Evolutionary conservation across 2,329 filamentous ascomycete genomes (phyloP).

Genomic region (Tolypocladium ophioglossoides): DNA sequence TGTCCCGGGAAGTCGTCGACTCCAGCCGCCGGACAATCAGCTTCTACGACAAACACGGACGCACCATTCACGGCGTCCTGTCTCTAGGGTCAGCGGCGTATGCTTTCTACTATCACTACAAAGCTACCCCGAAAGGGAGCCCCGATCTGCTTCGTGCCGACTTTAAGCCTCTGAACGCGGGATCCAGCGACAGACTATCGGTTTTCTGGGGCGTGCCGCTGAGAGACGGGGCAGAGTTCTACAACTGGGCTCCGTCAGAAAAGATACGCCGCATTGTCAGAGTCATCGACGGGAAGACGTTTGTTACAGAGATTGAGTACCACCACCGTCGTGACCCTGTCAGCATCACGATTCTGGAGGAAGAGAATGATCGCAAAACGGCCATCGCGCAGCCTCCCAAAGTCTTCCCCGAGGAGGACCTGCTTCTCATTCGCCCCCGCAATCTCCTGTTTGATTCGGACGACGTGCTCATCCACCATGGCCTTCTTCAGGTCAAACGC

Average conservation of each 20-base stretch:
- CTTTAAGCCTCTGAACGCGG: slow-evolving; percentile 10
- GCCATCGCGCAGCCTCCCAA: slow-evolving; percentile 12
- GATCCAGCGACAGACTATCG: slow-evolving; percentile 15
- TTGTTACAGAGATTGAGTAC: slow-evolving; percentile 21
- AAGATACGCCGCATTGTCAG: slow-evolving; percentile 23
- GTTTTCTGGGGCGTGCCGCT: slow-evolving; percentile 24
- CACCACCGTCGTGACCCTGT: slow-evolving; percentile 25
- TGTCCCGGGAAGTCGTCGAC: slow-evolving; percentile 14
- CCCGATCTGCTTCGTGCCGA: slow-evolving; percentile 22
- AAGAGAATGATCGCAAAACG: slow-evolving; percentile 8
- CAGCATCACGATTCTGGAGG: slow-evolving; percentile 18
- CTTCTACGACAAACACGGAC: slow-evolving; percentile 23
- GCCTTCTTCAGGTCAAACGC: slow-evolving; percentile 13
- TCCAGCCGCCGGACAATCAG: slow-evolving; percentile 12
- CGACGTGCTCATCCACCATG: slow-evolving; percentile 23
- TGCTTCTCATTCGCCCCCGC: slow-evolving; percentile 16
- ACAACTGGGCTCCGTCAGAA: slow-evolving; percentile 23
- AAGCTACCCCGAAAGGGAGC: slow-evolving; percentile 18
- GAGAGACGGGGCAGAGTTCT: slow-evolving; percentile 13
- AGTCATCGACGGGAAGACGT: slow-evolving; percentile 12
- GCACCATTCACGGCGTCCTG: slow-evolving; percentile 19
- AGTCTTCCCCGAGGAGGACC: slow-evolving; percentile 17
- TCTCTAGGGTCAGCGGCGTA: slow-evolving; percentile 15
- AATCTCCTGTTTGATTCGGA: slow-evolving; percentile 22
- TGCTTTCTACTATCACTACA: slow-evolving; percentile 24